A percentile compares a stretch with the other conserved stretches of the same genome.
phyloP scores from a whole-genome alignment of 805 yeast species.

The Jamesozyma jinghongensis region DNA sequence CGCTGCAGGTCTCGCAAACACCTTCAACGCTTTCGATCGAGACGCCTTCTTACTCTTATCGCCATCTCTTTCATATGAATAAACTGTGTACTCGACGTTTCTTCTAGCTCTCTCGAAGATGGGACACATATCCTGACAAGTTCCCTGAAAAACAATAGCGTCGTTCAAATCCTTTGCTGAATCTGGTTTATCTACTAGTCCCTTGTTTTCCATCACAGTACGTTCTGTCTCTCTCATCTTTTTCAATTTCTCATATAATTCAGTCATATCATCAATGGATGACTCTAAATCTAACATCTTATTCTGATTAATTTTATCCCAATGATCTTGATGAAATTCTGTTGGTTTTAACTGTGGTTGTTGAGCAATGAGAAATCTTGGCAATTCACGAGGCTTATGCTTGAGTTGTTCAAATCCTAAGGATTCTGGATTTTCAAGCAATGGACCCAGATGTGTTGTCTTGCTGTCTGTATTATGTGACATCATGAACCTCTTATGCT shows the following conservation, averaged over 20 bases:
- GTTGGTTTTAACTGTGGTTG: slow-evolving; percentile 30
- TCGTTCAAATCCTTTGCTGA: slow-evolving; percentile 73
- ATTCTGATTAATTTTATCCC: slow-evolving; percentile 73
- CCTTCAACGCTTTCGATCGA: slow-evolving; percentile 62
- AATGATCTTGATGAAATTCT: slow-evolving; percentile 35
- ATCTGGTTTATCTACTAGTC: slow-evolving; percentile 82
- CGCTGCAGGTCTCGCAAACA: slow-evolving; percentile 94
- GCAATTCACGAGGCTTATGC: slow-evolving; percentile 24
- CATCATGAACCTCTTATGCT: slow-evolving; percentile 2
- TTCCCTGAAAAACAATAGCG: slow-evolving; percentile 80
- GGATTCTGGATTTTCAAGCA: slow-evolving; percentile 15
- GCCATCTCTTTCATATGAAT: slow-evolving; percentile 63
- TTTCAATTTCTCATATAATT: slow-evolving; percentile 67
- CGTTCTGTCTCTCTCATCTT: slow-evolving; percentile 69
- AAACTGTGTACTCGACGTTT: slow-evolving; percentile 78
- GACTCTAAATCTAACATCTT: slow-evolving; percentile 47
- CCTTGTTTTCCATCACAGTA: slow-evolving; percentile 63
- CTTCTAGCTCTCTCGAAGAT: slow-evolving; percentile 83
- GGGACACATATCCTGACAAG: slow-evolving; percentile 94
- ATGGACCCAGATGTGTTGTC: slow-evolving; percentile 16
- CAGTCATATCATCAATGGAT: slow-evolving; percentile 49
- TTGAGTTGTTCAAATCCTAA: slow-evolving; percentile 15
- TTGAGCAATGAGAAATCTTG: slow-evolving; percentile 32
- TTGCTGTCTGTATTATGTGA: neutral
- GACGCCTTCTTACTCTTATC: slow-evolving; percentile 46